phyloP scores from a whole-genome alignment of 306 rosid genomes.

The Crotalaria pallida region DNA sequence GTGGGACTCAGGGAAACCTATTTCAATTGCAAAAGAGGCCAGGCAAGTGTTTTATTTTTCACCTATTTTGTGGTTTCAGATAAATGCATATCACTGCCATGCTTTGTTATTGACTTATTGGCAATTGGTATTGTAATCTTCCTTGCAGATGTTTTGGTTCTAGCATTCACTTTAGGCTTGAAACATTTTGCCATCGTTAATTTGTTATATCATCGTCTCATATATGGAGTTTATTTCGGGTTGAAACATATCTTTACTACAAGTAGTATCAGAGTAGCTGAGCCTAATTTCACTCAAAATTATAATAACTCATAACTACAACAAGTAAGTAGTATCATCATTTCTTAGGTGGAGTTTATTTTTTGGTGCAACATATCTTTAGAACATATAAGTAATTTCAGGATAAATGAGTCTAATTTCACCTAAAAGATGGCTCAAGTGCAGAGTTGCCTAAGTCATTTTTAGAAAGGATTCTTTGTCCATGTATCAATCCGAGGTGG shows the following conservation, averaged over 20 bases:
- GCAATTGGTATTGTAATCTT: neutral
- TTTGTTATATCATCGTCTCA: neutral
- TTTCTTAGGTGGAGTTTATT: too few relatives aligned
- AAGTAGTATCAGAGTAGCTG: neutral
- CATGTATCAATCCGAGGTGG: too few relatives aligned
- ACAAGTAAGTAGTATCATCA: too few relatives aligned
- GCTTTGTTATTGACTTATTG: neutral
- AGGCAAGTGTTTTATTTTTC: conserved; percentile 35
- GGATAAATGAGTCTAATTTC: too few relatives aligned
- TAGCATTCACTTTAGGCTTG: neutral
- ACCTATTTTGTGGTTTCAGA: conserved; percentile 7
- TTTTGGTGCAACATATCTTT: too few relatives aligned
- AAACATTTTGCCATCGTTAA: neutral
- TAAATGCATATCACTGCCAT: neutral
- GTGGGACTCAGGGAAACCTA: conserved; percentile 91
- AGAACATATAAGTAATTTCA: too few relatives aligned
- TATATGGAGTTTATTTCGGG: neutral
- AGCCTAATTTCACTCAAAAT: too few relatives aligned
- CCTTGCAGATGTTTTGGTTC: neutral
- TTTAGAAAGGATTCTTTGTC: too few relatives aligned
- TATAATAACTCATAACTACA: too few relatives aligned
- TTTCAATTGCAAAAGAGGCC: conserved; percentile 98
- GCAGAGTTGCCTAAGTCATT: too few relatives aligned
- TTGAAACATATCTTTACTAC: neutral
- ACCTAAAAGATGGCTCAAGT: too few relatives aligned